Percentiles rank a stretch among this genome's conserved stretches.
Conservation (phyloP, 495 filamentous ascomycete genomes). For the Talaromyces borbonicus region DNA sequence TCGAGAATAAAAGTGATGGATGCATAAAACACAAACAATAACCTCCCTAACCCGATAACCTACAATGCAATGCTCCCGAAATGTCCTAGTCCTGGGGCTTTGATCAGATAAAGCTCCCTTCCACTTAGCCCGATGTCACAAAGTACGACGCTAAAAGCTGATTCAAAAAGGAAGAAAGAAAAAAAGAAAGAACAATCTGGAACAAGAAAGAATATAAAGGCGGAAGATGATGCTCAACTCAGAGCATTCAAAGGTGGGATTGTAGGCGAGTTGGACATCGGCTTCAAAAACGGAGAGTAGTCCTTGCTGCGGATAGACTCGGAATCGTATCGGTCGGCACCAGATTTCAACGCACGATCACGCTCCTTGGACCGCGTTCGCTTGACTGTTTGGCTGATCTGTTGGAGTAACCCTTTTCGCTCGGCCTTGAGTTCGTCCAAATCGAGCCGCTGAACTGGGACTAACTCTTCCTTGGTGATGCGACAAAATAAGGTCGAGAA, state of each 20-base stretch:
- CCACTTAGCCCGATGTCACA: not conserved
- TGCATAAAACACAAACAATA: not conserved
- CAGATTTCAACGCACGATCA: constrained; percentile 4
- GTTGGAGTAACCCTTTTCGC: constrained; percentile 38
- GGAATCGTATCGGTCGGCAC: not conserved
- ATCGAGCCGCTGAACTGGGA: constrained; percentile 37
- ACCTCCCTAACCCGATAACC: not conserved
- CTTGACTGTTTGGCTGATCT: constrained; percentile 42
- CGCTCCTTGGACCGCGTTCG: constrained; percentile 39
- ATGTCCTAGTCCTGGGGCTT: not conserved
- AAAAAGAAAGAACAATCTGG: too few relatives aligned
- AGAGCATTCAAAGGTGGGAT: constrained; percentile 4
- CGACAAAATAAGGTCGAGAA: constrained; percentile 92
- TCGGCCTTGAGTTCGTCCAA: constrained; percentile 41
- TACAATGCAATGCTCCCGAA: not conserved
- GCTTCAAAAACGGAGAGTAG: constrained; percentile 3
- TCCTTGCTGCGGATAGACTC: constrained; percentile 5
- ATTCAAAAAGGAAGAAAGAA: not conserved
- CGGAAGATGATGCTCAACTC: not conserved
- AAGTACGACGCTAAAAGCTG: not conserved
- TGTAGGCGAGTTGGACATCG: constrained; percentile 2
- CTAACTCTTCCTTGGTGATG: constrained; percentile 55
- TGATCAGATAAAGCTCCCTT: not conserved
- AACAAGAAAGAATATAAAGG: too few relatives aligned
- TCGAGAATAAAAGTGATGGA: not conserved